Percentiles rank a stretch among this genome's conserved stretches.
phyloP scores from a whole-genome alignment of 2,329 filamentous ascomycete genomes.

The Hansfordia pulvinata region DNA sequence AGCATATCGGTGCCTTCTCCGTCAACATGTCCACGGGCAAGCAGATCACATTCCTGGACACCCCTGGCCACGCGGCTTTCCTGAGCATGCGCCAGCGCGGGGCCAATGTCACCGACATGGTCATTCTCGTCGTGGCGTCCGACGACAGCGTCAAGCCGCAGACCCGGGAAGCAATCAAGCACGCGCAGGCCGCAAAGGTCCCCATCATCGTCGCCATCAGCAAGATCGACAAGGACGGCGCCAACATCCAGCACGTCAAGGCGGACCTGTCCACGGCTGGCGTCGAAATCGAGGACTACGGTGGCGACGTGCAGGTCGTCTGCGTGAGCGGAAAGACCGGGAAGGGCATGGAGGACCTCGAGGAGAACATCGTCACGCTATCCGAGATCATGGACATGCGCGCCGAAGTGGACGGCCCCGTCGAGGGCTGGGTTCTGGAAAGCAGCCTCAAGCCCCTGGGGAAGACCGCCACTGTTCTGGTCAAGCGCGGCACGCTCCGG shows the following conservation, averaged over 20 bases:
- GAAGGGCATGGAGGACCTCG: conserved; percentile 77
- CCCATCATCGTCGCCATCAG: conserved; percentile 97
- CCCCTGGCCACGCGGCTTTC: conserved; percentile 91
- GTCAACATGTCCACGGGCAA: conserved; percentile 78
- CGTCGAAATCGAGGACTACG: conserved; percentile 87
- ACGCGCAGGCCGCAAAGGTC: conserved; percentile 74
- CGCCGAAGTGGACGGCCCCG: conserved; percentile 60
- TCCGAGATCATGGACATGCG: conserved; percentile 86
- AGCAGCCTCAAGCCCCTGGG: conserved; percentile 76
- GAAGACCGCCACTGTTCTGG: conserved; percentile 75
- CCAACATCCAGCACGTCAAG: conserved; percentile 73
- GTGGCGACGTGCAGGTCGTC: conserved; percentile 87
- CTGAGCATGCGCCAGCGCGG: conserved; percentile 90
- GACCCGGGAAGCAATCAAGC: conserved; percentile 90
- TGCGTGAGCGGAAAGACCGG: conserved; percentile 90
- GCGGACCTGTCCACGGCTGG: conserved; percentile 71
- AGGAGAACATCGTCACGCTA: conserved; percentile 77
- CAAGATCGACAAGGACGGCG: conserved; percentile 84
- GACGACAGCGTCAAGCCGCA: conserved; percentile 98
- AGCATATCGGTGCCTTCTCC: conserved; percentile 96
- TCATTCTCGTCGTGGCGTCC: conserved; percentile 87
- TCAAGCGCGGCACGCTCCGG: conserved; percentile 74
- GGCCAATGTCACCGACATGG: conserved; percentile 92
- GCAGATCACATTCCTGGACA: conserved; percentile 91
- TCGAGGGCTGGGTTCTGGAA: conserved; percentile 91